These are phyloP conservation scores for Fusarium staphyleae DNA, from an alignment of 2,329 filamentous ascomycete genomes.

Conservation along the genomic window DNA sequence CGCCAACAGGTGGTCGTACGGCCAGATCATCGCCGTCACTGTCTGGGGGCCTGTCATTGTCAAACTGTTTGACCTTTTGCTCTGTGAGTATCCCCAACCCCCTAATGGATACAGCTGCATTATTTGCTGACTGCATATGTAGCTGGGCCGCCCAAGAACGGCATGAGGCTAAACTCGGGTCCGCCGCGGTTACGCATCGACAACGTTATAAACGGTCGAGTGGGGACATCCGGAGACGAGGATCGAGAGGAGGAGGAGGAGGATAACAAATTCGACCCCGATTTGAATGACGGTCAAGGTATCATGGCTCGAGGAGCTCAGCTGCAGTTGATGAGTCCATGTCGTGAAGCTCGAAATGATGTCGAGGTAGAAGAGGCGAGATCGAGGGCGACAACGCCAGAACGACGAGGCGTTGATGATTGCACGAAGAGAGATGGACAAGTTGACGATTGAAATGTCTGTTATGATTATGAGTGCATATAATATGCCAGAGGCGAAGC, in stretches of 20 bases:
- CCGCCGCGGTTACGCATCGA: slow-evolving; percentile 50
- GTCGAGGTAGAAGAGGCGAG: background rate
- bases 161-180: slow-evolving; percentile 46
- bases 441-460: slow-evolving; percentile 28
- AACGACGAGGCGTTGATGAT: background rate
- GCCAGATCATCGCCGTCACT: slow-evolving; percentile 51
- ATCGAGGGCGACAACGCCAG: slow-evolving; percentile 4
- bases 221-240: slow-evolving; percentile 37
- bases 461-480: slow-evolving; percentile 24
- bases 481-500: slow-evolving; percentile 1
- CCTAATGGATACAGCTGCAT: background rate
- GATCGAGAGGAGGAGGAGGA: slow-evolving; percentile 30
- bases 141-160: slow-evolving; percentile 51
- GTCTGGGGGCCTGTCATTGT: slow-evolving; percentile 52
- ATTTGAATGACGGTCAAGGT: slow-evolving; percentile 8
- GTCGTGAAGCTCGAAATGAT: background rate
- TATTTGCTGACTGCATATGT: slow-evolving; percentile 30
- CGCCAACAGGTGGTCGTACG: slow-evolving; percentile 47
- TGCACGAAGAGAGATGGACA: slow-evolving; percentile 2
- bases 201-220: slow-evolving; percentile 48
- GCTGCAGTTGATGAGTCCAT: slow-evolving; percentile 2
- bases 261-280: slow-evolving; percentile 25
- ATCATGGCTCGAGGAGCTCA: slow-evolving; percentile 20
- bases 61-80: slow-evolving; percentile 48
- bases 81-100: slow-evolving; percentile 42